These are phyloP conservation scores for Rhizophagus clarus DNA, from an alignment of 192 early-diverging fungal species.

Conservation along the genomic window DNA sequence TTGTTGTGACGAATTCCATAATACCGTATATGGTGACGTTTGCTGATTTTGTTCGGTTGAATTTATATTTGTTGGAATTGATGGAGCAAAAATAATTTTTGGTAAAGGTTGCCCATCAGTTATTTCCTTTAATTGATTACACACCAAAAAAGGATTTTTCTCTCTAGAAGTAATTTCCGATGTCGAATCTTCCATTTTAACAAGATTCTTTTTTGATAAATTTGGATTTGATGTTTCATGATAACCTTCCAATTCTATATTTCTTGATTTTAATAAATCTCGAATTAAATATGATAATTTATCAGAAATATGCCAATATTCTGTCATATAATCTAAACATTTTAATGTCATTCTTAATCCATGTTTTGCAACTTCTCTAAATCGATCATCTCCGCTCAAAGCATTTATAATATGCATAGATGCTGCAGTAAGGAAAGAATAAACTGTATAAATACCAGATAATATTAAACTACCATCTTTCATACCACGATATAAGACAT, in stretches of 20 bases:
- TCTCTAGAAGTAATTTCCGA: background rate
- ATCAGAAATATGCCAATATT: conserved; percentile 6
- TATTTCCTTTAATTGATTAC: background rate
- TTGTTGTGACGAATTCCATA: background rate
- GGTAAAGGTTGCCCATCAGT: background rate
- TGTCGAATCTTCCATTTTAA: background rate
- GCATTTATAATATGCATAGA: conserved; percentile 29
- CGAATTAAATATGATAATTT: background rate
- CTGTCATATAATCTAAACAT: conserved; percentile 26
- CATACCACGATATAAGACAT: conserved; percentile 23
- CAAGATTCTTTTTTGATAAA: background rate
- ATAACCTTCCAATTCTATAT: conserved; percentile 25
- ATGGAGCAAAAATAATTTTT: background rate
- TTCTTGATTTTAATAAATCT: background rate
- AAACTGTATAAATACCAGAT: background rate
- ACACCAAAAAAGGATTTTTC: background rate
- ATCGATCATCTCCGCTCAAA: conserved; percentile 33
- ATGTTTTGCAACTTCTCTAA: conserved; percentile 33
- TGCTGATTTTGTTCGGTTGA: background rate
- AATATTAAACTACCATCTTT: conserved; percentile 17
- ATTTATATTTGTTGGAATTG: background rate
- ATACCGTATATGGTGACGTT: too few relatives aligned
- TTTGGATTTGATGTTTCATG: background rate
- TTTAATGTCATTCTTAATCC: conserved; percentile 30
- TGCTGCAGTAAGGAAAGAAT: conserved; percentile 24